Conservation (phyloP, 306 rosid species). For the Citrullus colocynthis region DNA sequence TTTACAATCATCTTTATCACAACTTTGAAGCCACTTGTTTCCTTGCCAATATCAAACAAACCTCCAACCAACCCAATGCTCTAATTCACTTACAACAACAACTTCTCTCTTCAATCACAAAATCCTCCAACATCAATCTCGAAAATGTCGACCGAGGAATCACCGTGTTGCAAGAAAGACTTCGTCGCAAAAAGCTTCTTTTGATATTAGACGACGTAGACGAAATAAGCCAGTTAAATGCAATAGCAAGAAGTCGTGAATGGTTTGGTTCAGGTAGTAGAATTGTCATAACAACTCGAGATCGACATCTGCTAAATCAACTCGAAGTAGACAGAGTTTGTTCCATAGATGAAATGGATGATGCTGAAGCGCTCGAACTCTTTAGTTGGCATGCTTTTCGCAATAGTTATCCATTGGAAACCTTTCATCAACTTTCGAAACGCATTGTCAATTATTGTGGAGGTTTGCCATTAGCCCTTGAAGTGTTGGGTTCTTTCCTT, state of each 20-base stretch:
- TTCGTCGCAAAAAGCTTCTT: neutral
- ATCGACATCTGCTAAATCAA: neutral
- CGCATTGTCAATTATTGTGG: constrained; percentile 5
- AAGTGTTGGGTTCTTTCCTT: constrained; percentile 24
- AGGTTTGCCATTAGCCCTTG: constrained; percentile 31
- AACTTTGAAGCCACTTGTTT: neutral
- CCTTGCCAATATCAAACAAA: constrained; percentile 3
- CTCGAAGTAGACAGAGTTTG: neutral
- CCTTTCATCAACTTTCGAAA: neutral
- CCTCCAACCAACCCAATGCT: neutral
- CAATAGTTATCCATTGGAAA: neutral
- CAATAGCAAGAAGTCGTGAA: neutral
- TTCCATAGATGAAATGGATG: neutral
- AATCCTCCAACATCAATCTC: neutral
- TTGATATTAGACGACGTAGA: constrained; percentile 9
- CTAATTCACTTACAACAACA: constrained; percentile 6
- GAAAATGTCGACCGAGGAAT: neutral
- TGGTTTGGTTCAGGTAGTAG: constrained; percentile 17
- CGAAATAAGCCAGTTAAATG: neutral
- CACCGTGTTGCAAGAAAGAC: neutral
- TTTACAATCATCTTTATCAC: constrained; percentile 4
- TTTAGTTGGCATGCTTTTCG: constrained; percentile 23
- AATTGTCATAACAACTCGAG: constrained; percentile 16
- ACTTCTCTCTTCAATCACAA: constrained; percentile 9
- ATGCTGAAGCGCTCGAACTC: constrained; percentile 13